These are phyloP conservation scores for Takakia lepidozioides DNA, from an alignment of 225 moss, liverwort and hornwort species.

Conservation along the genomic window DNA sequence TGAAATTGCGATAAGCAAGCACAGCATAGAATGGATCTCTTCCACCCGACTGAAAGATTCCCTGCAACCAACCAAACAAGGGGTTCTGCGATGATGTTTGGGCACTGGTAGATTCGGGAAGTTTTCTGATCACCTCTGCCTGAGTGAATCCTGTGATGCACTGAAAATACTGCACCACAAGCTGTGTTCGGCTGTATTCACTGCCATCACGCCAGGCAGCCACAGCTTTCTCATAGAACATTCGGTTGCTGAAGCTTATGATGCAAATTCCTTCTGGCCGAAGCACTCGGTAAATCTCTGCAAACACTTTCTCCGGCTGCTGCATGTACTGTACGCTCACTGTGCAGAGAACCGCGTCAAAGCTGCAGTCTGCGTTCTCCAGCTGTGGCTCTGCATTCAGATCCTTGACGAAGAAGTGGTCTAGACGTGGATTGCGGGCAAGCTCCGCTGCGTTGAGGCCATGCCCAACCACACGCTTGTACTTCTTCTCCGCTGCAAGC, in stretches of 20 bases:
- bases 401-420: constrained; percentile 62
- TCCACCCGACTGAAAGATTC: constrained; percentile 32
- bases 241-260: constrained; percentile 75
- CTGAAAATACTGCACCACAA: constrained; percentile 66
- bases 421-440: constrained; percentile 47
- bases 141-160: constrained; percentile 57
- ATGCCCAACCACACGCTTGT: constrained; percentile 67
- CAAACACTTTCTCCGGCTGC: constrained; percentile 67
- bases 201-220: constrained; percentile 67
- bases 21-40: constrained; percentile 69
- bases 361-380: constrained; percentile 40
- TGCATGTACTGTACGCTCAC: constrained; percentile 67
- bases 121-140: constrained; percentile 49
- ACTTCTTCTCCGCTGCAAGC: constrained; percentile 46
- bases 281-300: constrained; percentile 63
- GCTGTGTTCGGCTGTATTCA: constrained; percentile 56
- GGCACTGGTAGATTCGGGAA: constrained; percentile 4
- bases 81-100: constrained; percentile 14
- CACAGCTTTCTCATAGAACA: constrained; percentile 76
- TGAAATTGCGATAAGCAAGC: constrained; percentile 53
- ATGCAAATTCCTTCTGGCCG: constrained; percentile 64
- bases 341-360: constrained; percentile 59
- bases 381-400: constrained; percentile 50
- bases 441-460: constrained; percentile 64
- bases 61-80: constrained; percentile 24